Evolutionary conservation across 805 yeast genomes (phyloP), one percentile per base, ranked within the genome.

Genomic region (Pichia pseudocactophila): DNA sequence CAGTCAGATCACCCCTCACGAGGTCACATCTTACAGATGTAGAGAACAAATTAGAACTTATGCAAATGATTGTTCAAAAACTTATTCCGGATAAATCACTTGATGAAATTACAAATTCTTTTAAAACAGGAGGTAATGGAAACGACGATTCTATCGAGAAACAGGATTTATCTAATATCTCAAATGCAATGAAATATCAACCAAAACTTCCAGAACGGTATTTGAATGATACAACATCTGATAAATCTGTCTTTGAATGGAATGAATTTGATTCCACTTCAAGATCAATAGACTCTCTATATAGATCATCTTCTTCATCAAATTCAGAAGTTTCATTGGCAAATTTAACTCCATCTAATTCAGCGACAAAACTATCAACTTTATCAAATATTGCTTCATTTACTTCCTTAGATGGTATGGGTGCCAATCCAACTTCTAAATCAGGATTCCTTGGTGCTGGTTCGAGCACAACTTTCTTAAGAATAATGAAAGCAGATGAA

Each of bases 11-110:
- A 4, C 95, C 95, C 0, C 63, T 86, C 43, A 86, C 95, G 0
- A 66, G 96, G 50, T 86, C 82, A 4, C 82, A 84, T 62, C 64
- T 86, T 50, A 85, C 95, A 13, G 73, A 73, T 41, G 87, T 86
- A 25, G 95, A 86, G 59, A 71, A 66, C 40, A 60, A 77, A 37
- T 73, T 74, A 5, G 58, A 64, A 30, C 66, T 59, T 31, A 55
- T 78, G 43, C 81, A 77, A 54, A 48, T 52, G 10, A 48, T 77
- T 10, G 50, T 78, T 8, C 49, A 55, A 18, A 68, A 63, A 34
- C 48, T 75, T 13, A 48, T 71, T 7, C 82, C 68, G 0, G 68
- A 68, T 32, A 66, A 62, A 35, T 70, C 69, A 40, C 46, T 75
- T n/a, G 75, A 75, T 30, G 57, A 58, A 7, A 39, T 62, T 12